Conservation (phyloP, 202 grass and related monocot genomes). For the Schoenoplectus triqueter region DNA sequence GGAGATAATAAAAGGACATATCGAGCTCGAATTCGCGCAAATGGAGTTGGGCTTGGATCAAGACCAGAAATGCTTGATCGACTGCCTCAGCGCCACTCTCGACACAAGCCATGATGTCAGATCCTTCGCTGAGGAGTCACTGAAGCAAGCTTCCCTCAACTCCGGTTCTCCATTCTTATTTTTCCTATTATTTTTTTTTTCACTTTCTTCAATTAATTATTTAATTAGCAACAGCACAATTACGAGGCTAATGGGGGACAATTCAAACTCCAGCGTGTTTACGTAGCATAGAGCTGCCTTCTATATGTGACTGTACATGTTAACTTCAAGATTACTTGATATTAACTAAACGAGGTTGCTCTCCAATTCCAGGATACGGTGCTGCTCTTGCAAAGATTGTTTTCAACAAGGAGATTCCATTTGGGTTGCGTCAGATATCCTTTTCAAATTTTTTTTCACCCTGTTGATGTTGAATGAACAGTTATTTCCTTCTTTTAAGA, state of each 20-base stretch:
- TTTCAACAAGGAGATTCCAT: conserved; percentile 77
- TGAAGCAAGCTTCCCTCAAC: conserved; percentile 75
- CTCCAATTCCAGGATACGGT: conserved; percentile 68
- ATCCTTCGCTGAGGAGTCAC: conserved; percentile 84
- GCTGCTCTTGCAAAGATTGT: conserved; percentile 82
- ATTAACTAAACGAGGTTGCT: neutral
- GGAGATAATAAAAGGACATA: neutral
- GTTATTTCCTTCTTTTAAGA: neutral
- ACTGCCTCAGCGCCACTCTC: conserved; percentile 80
- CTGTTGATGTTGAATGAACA: neutral
- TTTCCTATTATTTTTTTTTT: neutral
- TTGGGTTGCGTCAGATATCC: conserved; percentile 98
- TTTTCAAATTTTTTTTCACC: conserved; percentile 30
- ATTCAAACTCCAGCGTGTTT: neutral
- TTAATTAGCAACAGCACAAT: neutral
- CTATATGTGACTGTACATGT: neutral
- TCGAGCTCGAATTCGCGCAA: conserved; percentile 28
- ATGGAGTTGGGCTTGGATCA: conserved; percentile 46
- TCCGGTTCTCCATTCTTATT: conserved; percentile 49
- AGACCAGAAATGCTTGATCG: conserved; percentile 90
- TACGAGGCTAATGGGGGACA: neutral
- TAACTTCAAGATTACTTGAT: neutral
- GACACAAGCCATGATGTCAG: conserved; percentile 79
- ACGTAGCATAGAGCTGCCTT: neutral
- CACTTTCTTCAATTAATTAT: neutral